phyloP scores from a whole-genome alignment of 2,329 filamentous ascomycete genomes.

The Thelonectria blattea region DNA sequence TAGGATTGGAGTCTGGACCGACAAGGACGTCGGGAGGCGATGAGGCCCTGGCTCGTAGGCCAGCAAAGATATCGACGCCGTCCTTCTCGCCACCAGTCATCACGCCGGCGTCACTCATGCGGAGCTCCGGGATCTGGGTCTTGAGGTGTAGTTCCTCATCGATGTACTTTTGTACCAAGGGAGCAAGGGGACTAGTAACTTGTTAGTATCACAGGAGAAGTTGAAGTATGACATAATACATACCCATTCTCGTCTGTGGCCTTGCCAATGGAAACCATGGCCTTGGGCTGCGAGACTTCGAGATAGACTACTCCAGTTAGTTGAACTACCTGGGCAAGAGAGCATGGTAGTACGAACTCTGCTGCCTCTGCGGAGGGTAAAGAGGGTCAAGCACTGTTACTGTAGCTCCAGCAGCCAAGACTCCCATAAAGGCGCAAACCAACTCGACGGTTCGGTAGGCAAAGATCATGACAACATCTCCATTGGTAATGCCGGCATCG shows the following conservation, averaged over 20 bases:
- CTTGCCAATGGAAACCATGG: slow-evolving; percentile 69
- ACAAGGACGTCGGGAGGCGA: slow-evolving; percentile 74
- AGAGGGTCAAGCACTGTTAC: slow-evolving; percentile 27
- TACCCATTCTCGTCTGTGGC: slow-evolving; percentile 66
- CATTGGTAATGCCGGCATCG: slow-evolving; percentile 72
- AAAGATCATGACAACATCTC: slow-evolving; percentile 94
- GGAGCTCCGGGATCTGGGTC: slow-evolving; percentile 75
- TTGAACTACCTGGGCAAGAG: background rate
- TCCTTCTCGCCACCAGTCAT: slow-evolving; percentile 72
- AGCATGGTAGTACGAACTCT: slow-evolving; percentile 20
- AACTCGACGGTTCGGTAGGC: slow-evolving; percentile 76
- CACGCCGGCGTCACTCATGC: slow-evolving; percentile 72
- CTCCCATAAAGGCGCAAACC: slow-evolving; percentile 77
- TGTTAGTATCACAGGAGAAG: background rate
- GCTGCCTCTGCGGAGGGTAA: slow-evolving; percentile 41
- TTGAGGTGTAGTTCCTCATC: slow-evolving; percentile 74
- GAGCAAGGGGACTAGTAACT: slow-evolving; percentile 42
- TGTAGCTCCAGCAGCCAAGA: slow-evolving; percentile 61
- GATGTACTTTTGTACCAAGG: slow-evolving; percentile 67
- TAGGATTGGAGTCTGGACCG: slow-evolving; percentile 75
- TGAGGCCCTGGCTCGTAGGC: slow-evolving; percentile 54
- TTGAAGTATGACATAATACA: background rate
- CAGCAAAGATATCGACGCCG: slow-evolving; percentile 71
- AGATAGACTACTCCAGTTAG: slow-evolving; percentile 62
- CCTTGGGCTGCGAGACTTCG: slow-evolving; percentile 62